Conservation (phyloP, 306 rosid species). For the Cicer bijugum region DNA sequence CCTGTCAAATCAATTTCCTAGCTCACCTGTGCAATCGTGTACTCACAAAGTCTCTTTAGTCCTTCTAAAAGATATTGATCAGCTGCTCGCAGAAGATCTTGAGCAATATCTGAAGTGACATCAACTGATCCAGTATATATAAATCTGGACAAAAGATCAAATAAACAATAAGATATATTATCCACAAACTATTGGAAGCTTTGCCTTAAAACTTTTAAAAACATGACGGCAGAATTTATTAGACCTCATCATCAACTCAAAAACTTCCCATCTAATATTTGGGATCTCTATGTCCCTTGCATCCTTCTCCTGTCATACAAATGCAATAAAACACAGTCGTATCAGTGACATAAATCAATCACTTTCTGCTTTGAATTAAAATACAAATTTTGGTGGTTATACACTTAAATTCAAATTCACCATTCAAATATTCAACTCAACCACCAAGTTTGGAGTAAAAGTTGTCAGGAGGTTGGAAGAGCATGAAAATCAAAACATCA, state of each 20-base stretch:
- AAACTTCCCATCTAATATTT: slow-evolving; percentile 97
- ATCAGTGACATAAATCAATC: slow-evolving; percentile 24
- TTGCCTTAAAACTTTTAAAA: slow-evolving; percentile 8
- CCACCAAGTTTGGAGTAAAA: slow-evolving; percentile 11
- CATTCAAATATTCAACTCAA: slow-evolving; percentile 30
- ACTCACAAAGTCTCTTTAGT: slow-evolving; percentile 93
- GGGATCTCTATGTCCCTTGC: slow-evolving; percentile 99
- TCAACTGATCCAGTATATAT: slow-evolving; percentile 95
- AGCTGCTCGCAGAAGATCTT: slow-evolving; percentile 97
- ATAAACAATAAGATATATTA: slow-evolving; percentile 34
- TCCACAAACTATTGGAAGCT: slow-evolving; percentile 42
- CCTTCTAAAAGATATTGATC: slow-evolving; percentile 99
- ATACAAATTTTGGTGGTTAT: background rate
- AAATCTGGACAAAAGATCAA: slow-evolving; percentile 61
- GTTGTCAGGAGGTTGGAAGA: slow-evolving; percentile 11
- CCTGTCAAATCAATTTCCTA: slow-evolving; percentile 11
- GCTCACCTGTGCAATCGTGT: slow-evolving; percentile 90
- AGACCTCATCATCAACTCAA: slow-evolving; percentile 98
- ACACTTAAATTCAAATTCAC: slow-evolving; percentile 25
- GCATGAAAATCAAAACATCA: slow-evolving; percentile 21
- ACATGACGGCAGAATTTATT: slow-evolving; percentile 32
- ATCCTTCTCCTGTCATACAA: slow-evolving; percentile 87
- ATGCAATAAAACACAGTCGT: slow-evolving; percentile 43
- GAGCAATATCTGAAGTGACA: slow-evolving; percentile 82
- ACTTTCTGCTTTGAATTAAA: slow-evolving; percentile 33